Evolutionary conservation across 768 basidiomycete genomes (phyloP).

Genomic region (Suillus occidentalis): DNA sequence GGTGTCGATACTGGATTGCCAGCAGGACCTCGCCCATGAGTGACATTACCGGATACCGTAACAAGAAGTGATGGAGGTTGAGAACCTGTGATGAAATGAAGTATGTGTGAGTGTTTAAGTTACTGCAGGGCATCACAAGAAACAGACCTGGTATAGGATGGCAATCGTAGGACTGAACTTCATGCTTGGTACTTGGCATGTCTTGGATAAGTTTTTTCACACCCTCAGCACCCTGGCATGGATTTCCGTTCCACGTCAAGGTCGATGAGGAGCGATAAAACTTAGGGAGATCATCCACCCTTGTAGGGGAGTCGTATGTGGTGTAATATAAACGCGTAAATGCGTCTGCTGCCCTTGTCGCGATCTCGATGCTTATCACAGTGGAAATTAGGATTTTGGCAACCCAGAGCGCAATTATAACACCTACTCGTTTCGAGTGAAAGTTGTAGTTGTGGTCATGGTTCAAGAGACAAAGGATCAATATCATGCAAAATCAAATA

Average conservation of each 20-base stretch:
- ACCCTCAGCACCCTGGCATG: conserved; percentile 71
- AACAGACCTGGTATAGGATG: conserved; percentile 80
- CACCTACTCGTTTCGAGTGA: conserved; percentile 62
- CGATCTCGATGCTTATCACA: conserved; percentile 75
- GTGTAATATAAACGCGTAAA: conserved; percentile 83
- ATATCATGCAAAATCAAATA: neutral
- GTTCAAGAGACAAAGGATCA: neutral
- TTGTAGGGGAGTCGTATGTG: conserved; percentile 78
- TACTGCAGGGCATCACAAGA: neutral
- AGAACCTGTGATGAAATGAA: conserved; percentile 46
- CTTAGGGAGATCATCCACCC: conserved; percentile 72
- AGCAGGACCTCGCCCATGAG: conserved; percentile 59
- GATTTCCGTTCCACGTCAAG: conserved; percentile 83
- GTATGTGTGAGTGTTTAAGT: neutral
- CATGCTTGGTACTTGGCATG: conserved; percentile 81
- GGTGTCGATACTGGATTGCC: conserved; percentile 56
- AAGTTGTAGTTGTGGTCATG: conserved; percentile 30
- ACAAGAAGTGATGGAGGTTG: conserved; percentile 79
- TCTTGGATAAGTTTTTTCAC: conserved; percentile 63
- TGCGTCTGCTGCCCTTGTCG: conserved; percentile 78
- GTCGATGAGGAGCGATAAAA: conserved; percentile 80
- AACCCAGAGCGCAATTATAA: neutral
- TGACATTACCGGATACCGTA: conserved; percentile 78
- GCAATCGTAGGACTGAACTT: conserved; percentile 86
- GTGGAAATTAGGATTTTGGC: neutral